phyloP scores from a whole-genome alignment of 495 filamentous ascomycete species.

The Lepraria neglecta region DNA sequence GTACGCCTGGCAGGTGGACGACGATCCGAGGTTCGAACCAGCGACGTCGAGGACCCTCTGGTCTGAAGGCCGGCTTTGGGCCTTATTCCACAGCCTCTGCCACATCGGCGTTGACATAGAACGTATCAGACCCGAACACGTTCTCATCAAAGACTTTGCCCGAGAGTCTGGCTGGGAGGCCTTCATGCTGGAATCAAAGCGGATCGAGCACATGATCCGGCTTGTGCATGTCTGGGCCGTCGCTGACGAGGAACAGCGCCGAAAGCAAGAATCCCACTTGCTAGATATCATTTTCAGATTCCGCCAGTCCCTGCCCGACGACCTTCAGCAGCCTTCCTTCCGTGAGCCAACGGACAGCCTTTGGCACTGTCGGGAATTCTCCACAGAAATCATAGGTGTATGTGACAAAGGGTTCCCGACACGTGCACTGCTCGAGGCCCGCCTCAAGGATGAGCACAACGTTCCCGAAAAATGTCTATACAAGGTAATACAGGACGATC shows the following conservation, averaged over 20 bases:
- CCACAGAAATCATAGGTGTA: neutral
- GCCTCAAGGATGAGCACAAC: neutral
- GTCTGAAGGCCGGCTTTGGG: no score
- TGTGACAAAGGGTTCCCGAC: neutral
- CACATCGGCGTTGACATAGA: no score
- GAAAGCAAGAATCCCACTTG: neutral
- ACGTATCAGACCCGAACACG: no score
- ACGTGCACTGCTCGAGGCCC: neutral
- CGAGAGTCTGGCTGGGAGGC: no score
- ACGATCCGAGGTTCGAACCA: no score
- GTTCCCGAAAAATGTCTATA: neutral
- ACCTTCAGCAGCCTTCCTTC: neutral
- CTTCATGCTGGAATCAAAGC: no score
- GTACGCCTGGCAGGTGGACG: no score
- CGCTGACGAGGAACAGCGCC: no score
- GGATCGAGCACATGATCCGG: no score
- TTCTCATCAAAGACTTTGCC: no score
- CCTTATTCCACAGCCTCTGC: no score
- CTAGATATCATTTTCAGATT: neutral
- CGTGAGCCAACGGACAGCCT: neutral
- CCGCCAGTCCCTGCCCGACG: neutral
- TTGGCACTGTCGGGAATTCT: neutral
- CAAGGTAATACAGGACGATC: neutral
- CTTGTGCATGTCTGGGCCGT: neutral
- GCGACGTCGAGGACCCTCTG: no score